phyloP scores from a whole-genome alignment of 1,284 basidiomycete species.

The Sporisorium exsertum region DNA sequence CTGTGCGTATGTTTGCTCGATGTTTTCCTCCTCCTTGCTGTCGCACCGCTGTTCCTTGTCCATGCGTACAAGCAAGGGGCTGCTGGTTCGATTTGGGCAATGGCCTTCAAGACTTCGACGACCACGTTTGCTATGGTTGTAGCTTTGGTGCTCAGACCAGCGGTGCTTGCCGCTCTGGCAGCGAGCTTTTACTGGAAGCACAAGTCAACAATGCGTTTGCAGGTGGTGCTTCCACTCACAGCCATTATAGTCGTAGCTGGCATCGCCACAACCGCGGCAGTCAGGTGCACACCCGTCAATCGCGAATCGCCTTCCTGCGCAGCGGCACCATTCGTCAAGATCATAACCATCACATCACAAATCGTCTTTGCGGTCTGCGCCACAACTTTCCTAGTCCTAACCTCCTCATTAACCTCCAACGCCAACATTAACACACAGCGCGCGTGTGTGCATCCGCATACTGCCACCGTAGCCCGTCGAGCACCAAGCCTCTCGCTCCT shows the following conservation, averaged over 20 bases:
- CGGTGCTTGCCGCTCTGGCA: background rate
- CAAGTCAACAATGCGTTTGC: background rate
- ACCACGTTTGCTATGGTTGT: slow-evolving; percentile 9
- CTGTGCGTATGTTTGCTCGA: slow-evolving; percentile 9
- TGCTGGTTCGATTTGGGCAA: slow-evolving; percentile 8
- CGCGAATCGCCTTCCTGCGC: background rate
- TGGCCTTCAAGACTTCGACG: background rate
- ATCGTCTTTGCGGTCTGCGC: slow-evolving; percentile 5
- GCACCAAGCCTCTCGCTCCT: slow-evolving; percentile 29
- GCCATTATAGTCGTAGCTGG: background rate
- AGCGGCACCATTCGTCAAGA: background rate
- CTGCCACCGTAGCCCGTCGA: slow-evolving; percentile 1
- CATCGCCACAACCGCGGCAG: background rate
- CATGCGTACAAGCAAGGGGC: background rate
- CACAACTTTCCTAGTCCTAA: background rate
- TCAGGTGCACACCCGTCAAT: background rate
- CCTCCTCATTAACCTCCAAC: background rate
- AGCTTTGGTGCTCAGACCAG: background rate
- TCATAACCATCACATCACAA: slow-evolving; percentile 5
- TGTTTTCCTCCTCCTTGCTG: slow-evolving; percentile 4
- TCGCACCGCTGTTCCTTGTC: slow-evolving; percentile 12
- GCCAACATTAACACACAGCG: background rate
- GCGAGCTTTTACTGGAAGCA: background rate
- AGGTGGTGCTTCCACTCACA: background rate
- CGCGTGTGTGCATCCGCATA: background rate